Evolutionary conservation across 768 basidiomycete genomes (phyloP), one percentile per base, ranked within the genome.

Genomic region (Podaxis sp.): DNA sequence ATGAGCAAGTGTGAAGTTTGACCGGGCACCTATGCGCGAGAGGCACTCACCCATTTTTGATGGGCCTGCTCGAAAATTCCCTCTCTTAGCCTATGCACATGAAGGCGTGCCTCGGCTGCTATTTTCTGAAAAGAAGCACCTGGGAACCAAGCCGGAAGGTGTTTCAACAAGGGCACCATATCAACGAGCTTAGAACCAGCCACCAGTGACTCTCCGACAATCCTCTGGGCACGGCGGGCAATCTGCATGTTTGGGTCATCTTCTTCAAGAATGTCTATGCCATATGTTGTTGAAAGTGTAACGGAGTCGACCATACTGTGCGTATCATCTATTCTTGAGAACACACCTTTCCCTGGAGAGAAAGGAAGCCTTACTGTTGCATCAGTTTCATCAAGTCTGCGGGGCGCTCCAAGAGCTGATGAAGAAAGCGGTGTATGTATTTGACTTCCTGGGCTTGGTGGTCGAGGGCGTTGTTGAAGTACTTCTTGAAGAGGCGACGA

Each of bases 131-230:
- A 84, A 1, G 73, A 74, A n/a, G 78, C 78, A 0, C 83, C 83
- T 8, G 81, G 82, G 13, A 84, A 52, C 80, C 81, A 84, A 30
- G 67, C 70, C 0, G 83, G 83, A 13, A 84, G 64, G 40, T 80
- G 71, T 67, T 76, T 76, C 60, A 83, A 64, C 9, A 54, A 33
- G 3, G 73, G 72, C 11, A 74, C 44, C n/a, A 71, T 63, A 54
- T 76, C 74, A 9, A 79, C 77, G 5, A 77, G 53, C 60, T 69
- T 76, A 2, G 64, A 65, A 0, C 75, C 73, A 2, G 74, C 73
- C 3, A 66, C 59, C 0, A 69, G 65, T 0, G 74, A 70, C 7
- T 65, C 58, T 0, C 66, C 68, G 36, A 76, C 66, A 17, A 67
- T 67, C 0, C 57, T 65, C 3, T 76, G 63, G 5, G 59, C 51